A percentile compares a stretch with the other conserved stretches of the same genome.
phyloP scores from a whole-genome alignment of 75 land plant species.

The Picea sitchensis region DNA sequence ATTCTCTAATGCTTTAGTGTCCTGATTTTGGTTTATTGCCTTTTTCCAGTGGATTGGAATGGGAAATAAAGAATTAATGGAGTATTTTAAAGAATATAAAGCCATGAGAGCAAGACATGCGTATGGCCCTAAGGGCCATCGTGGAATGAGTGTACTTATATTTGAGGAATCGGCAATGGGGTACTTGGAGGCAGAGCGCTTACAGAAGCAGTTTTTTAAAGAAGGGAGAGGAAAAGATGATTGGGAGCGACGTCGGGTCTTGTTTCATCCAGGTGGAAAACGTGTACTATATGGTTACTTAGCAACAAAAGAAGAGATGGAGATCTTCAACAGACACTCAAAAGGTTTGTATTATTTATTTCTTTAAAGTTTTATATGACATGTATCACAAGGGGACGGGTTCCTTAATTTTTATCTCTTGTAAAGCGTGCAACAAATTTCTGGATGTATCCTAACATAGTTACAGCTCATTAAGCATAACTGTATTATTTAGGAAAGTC shows the following conservation, averaged over 20 bases:
- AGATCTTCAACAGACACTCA: conserved; percentile 67
- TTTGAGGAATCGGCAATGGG: conserved; percentile 77
- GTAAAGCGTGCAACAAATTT: not conserved
- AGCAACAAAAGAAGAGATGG: conserved; percentile 71
- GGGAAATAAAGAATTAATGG: conserved; percentile 93
- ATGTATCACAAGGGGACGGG: not conserved
- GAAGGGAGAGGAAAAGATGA: conserved; percentile 55
- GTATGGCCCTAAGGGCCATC: conserved; percentile 91
- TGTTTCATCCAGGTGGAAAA: conserved; percentile 69
- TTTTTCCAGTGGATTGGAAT: conserved; percentile 87
- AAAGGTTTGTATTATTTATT: conserved; percentile 42
- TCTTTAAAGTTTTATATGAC: not conserved
- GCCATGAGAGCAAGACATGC: conserved; percentile 87
- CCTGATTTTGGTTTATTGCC: not conserved
- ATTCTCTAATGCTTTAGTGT: not conserved
- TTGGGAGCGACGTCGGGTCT: conserved; percentile 49
- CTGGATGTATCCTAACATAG: not conserved
- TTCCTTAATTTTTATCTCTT: not conserved
- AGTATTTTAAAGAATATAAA: conserved; percentile 58
- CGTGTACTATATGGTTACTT: conserved; percentile 83
- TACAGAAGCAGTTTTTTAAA: conserved; percentile 58
- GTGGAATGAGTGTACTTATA: conserved; percentile 86
- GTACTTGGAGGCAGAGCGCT: conserved; percentile 77
- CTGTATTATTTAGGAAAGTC: not conserved
- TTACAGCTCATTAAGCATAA: not conserved